Evolutionary conservation across 345 rosid genomes (phyloP), one percentile per base, ranked within the genome.

Genomic region (Anacardium occidentale): DNA sequence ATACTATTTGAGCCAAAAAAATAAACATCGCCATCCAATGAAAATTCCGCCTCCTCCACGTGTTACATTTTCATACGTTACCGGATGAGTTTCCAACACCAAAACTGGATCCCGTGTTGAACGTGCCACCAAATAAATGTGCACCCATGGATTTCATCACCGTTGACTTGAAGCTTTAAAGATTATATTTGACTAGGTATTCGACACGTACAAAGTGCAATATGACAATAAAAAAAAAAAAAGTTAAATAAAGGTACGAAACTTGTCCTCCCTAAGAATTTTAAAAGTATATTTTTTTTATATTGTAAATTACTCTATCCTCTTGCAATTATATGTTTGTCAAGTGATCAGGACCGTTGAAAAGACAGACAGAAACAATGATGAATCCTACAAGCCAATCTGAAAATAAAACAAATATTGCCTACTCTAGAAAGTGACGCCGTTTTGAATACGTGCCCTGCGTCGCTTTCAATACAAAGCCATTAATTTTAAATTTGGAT

Each of bases 91-190:
- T 45, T 58, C n/a, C 3, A 14, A 18, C 50, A 9, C 17, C 53
- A 3, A 13, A 22, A 32, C 0, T 10, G 10, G 22, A 62, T 69
- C 44, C 37, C 42, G 4, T 29, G 51, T 3, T 47, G 26, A 71
- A 50, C 67, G 75, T 21, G 76, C 73, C 20, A 72, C 56, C 59
- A 50, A 26, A 21, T 76, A 34, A 51, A 51, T 10, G 66, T 66
- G 51, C 75, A 52, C 68, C 68, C 64, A 1, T 26, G 62, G 55
- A 0, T 20, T 61, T 60, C 63, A 17, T 25, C 58, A 26, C 40
- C 57, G 5, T 78, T 73, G 77, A 78, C 71, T 15, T 21, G 20
- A 0, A 0, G 7, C 4, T 15, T 5, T 2, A 12, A 12, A 52
- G 26, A 14, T n/a, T 17, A 6, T 20, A 11, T 1, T 14, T 26